These are phyloP conservation scores for Salix purpurea DNA, from an alignment of 345 rosid genomes.

Conservation along the genomic window DNA sequence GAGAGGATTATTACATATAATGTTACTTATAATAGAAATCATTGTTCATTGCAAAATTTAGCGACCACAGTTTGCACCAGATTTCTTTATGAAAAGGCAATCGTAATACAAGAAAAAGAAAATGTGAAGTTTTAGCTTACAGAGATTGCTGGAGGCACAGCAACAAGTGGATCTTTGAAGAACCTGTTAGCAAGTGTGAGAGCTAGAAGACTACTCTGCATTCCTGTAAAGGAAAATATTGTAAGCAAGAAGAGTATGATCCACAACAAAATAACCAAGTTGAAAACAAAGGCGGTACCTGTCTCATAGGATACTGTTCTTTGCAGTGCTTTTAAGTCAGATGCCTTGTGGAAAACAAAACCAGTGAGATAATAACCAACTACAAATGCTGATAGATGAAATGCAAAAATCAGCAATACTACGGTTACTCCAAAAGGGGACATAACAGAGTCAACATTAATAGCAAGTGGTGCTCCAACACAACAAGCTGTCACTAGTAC, in stretches of 20 bases:
- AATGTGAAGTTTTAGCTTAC: slow-evolving; percentile 35
- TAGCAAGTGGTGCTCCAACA: slow-evolving; percentile 87
- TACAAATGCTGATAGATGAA: slow-evolving; percentile 72
- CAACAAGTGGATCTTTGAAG: slow-evolving; percentile 89
- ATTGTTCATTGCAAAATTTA: neutral
- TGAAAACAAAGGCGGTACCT: slow-evolving; percentile 31
- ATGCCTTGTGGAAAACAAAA: slow-evolving; percentile 41
- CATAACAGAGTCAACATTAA: slow-evolving; percentile 64
- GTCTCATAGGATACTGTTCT: slow-evolving; percentile 87
- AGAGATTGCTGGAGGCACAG: slow-evolving; percentile 88
- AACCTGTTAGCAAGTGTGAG: slow-evolving; percentile 87
- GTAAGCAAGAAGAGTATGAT: slow-evolving; percentile 3
- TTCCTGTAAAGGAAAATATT: slow-evolving; percentile 43
- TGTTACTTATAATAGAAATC: neutral
- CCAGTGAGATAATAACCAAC: slow-evolving; percentile 69
- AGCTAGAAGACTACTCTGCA: slow-evolving; percentile 97
- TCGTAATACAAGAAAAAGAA: neutral
- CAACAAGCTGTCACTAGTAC: slow-evolving; percentile 84
- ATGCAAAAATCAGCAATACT: slow-evolving; percentile 44
- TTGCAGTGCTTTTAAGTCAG: slow-evolving; percentile 65
- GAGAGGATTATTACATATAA: neutral
- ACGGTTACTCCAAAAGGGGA: slow-evolving; percentile 69
- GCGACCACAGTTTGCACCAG: neutral
- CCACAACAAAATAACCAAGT: neutral
- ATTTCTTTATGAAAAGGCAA: neutral